A percentile compares a stretch with the other conserved stretches of the same genome.
These are phyloP conservation scores for Dalbergia cochinchinensis DNA, from an alignment of 306 rosid genomes.

Conservation along the genomic window DNA sequence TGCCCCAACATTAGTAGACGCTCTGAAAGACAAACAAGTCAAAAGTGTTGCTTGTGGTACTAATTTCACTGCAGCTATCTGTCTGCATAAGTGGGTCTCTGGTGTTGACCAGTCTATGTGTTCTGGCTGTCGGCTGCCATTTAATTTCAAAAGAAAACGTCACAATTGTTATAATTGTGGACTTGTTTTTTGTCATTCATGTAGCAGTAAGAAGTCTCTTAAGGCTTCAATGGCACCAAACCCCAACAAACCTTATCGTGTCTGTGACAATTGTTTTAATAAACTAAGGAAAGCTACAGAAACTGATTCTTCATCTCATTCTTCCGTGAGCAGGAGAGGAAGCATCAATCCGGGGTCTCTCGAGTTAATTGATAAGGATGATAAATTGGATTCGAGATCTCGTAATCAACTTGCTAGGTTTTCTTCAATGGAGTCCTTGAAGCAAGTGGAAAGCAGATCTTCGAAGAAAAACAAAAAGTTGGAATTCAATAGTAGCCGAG, in stretches of 20 bases:
- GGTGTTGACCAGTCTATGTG: constrained; percentile 99
- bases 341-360: constrained; percentile 77
- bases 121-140: constrained; percentile 95
- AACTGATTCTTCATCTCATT: constrained; percentile 78
- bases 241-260: constrained; percentile 98
- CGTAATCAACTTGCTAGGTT: constrained; percentile 78
- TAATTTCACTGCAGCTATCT: constrained; percentile 93
- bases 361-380: constrained; percentile 80
- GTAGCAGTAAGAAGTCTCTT: constrained; percentile 95
- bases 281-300: constrained; percentile 84
- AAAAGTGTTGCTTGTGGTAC: constrained; percentile 95
- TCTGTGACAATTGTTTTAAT: constrained; percentile 90
- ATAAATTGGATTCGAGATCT: constrained; percentile 81
- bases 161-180: constrained; percentile 98
- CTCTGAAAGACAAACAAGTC: constrained; percentile 94
- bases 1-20: constrained; percentile 84
- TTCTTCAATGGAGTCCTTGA: constrained; percentile 84
- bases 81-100: constrained; percentile 99
- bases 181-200: constrained; percentile 97
- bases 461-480: constrained; percentile 95
- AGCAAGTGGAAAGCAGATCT: constrained; percentile 84
- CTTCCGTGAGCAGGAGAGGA: constrained; percentile 94
- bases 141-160: constrained; percentile 96
- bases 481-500: constrained; percentile 97
- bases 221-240: constrained; percentile 99